phyloP scores from a whole-genome alignment of 2,329 filamentous ascomycete species.

The Alternaria dauci region DNA sequence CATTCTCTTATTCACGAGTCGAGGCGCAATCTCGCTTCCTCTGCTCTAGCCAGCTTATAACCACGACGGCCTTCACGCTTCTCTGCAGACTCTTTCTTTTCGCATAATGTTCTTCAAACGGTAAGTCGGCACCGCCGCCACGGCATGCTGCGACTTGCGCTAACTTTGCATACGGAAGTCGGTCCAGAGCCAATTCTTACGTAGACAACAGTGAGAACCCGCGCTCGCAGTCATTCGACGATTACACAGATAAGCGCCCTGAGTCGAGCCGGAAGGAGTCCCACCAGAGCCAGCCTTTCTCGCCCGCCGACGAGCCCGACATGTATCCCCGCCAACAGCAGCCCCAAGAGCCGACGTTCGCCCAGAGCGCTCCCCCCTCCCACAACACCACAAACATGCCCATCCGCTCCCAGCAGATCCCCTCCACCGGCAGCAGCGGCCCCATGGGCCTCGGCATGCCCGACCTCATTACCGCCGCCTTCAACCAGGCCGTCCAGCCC shows the following conservation, averaged over 20 bases:
- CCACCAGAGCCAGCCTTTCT: slow-evolving; percentile 40
- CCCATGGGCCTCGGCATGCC: slow-evolving; percentile 55
- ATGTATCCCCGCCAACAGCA: slow-evolving; percentile 58
- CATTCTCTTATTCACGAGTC: slow-evolving; percentile 21
- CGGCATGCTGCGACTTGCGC: not conserved
- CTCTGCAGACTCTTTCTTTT: slow-evolving; percentile 27
- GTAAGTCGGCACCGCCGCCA: slow-evolving; percentile 4
- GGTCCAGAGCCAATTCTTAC: slow-evolving; percentile 58
- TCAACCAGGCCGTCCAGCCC: slow-evolving; percentile 62
- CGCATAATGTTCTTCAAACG: slow-evolving; percentile 59
- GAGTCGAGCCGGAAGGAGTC: slow-evolving; percentile 51
- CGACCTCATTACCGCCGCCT: slow-evolving; percentile 61
- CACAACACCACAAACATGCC: slow-evolving; percentile 31
- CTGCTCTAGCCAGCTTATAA: slow-evolving; percentile 34
- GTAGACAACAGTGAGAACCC: slow-evolving; percentile 56
- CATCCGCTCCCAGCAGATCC: slow-evolving; percentile 34
- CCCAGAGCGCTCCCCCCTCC: slow-evolving; percentile 29
- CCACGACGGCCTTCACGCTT: slow-evolving; percentile 26
- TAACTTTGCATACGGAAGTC: slow-evolving; percentile 36
- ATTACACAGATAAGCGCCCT: slow-evolving; percentile 52
- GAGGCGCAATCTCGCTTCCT: slow-evolving; percentile 29
- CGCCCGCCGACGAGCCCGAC: slow-evolving; percentile 42
- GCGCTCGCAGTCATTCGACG: slow-evolving; percentile 52
- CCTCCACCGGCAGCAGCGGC: slow-evolving; percentile 28
- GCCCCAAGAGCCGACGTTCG: slow-evolving; percentile 50